Percentiles rank a stretch among this genome's conserved stretches.
phyloP scores from a whole-genome alignment of 441 rosid genomes.

The Macaranga tanarius region DNA sequence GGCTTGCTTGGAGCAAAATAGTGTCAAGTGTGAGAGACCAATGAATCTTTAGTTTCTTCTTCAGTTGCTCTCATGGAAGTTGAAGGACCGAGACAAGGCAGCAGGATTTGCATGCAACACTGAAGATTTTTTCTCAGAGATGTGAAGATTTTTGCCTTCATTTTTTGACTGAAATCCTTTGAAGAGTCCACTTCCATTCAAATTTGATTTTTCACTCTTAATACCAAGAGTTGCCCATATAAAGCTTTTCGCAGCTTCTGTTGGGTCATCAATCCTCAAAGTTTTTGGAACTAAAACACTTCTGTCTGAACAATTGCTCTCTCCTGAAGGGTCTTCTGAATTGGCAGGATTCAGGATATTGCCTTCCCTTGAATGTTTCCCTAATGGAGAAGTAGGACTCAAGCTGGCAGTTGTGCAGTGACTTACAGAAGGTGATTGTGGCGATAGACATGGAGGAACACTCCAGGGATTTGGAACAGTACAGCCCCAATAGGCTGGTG shows the following conservation, averaged over 20 bases:
- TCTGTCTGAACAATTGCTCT: constrained; percentile 32
- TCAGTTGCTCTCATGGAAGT: constrained; percentile 57
- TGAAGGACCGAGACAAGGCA: constrained; percentile 49
- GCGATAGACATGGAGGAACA: constrained; percentile 27
- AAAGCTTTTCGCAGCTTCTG: constrained; percentile 51
- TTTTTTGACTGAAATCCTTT: constrained; percentile 32
- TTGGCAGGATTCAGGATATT: constrained; percentile 14
- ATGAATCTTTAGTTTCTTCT: background rate
- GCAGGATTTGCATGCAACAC: constrained; percentile 58
- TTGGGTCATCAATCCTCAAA: constrained; percentile 45
- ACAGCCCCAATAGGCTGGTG: constrained; percentile 42
- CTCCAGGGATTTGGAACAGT: constrained; percentile 36
- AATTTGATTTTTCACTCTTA: constrained; percentile 30
- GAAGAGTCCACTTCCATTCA: constrained; percentile 26
- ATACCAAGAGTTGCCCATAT: constrained; percentile 49
- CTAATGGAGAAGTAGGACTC: constrained; percentile 46
- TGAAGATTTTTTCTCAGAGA: constrained; percentile 23
- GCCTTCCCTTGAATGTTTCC: constrained; percentile 60
- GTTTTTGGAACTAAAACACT: constrained; percentile 43
- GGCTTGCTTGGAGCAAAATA: background rate
- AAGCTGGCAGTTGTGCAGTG: constrained; percentile 28
- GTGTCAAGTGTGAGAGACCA: background rate
- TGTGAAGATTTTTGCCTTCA: constrained; percentile 18
- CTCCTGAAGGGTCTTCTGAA: constrained; percentile 26
- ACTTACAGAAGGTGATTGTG: constrained; percentile 31